Percentiles rank a stretch among this genome's conserved stretches.
Evolutionary conservation across 31 red algal species (phyloP).

Genomic region (Odonthalia washingtoniensis): DNA sequence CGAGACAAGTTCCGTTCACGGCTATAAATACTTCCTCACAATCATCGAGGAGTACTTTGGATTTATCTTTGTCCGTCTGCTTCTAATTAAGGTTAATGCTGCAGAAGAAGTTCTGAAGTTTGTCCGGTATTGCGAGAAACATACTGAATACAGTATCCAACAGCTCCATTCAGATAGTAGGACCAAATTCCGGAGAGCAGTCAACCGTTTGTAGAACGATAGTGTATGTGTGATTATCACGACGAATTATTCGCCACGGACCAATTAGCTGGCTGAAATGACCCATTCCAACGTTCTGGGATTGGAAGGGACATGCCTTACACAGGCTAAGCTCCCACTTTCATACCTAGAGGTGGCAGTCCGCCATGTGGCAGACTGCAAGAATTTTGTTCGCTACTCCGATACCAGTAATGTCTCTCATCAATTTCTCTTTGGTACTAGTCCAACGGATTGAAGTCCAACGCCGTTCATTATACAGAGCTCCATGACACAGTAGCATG

Average conservation of each 20-base stretch:
- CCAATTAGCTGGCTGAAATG: slow-evolving; percentile 27
- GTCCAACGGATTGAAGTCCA: not conserved
- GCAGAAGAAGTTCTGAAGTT: too few species aligned
- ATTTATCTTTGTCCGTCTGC: too few species aligned
- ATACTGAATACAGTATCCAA: too few species aligned
- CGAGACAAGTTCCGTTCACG: too few species aligned
- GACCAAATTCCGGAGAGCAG: not conserved
- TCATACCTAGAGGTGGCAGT: slow-evolving; percentile 1
- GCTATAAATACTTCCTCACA: too few species aligned
- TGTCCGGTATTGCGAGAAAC: too few species aligned
- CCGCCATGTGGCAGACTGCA: slow-evolving; percentile 3
- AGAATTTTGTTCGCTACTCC: slow-evolving; percentile 6
- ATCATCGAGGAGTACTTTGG: too few species aligned
- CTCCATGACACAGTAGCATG: too few species aligned
- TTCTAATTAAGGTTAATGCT: too few species aligned
- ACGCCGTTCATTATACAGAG: too few species aligned
- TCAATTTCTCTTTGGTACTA: not conserved
- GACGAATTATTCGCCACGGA: slow-evolving; percentile 18
- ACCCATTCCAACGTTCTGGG: slow-evolving; percentile 19
- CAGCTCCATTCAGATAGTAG: slow-evolving; percentile 31
- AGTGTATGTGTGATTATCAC: not conserved
- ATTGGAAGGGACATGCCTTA: not conserved
- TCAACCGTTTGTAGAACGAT: not conserved
- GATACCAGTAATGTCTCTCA: not conserved
- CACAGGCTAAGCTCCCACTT: slow-evolving; percentile 10